Evolutionary conservation across 2,329 filamentous ascomycete species (phyloP), one percentile per base, ranked within the genome.

Genomic region (Claviceps citrina): DNA sequence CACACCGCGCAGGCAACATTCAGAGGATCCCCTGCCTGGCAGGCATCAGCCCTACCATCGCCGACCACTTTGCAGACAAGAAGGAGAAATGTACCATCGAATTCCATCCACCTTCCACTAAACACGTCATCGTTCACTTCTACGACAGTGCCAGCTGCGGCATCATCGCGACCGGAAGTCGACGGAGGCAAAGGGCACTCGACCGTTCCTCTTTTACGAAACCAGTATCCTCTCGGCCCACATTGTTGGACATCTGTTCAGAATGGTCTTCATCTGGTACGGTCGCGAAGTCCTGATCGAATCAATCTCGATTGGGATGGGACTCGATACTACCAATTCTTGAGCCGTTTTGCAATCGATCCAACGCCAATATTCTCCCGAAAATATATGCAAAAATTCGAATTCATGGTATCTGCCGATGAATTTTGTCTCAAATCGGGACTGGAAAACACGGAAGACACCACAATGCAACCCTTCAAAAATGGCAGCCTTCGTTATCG

Each of bases 401-500:
- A 51, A 3, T 78, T 83, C 44, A 43, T 48, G 0, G 42, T 79
- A 10, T 42, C 62, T 3, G 44, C 53, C 4, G 54, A 58, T 2
- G 53, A 63, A 6, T 39, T 2, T 46, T 62, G 16, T 45, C 40
- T 5, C 54, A 46, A 5, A 49, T 76, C 6, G 55, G 64, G 4
- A 49, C 45, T 30, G n/a, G 13, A 36, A 32, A 3, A 12, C 7
- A 15, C 15, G 2, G 26, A 26, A 19, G 26, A 32, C 12, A 19
- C 13, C 20, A 5, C 7, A 9, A 5, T 13, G 4, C 43, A 44
- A 24, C 19, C 15, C 20, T 42, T 32, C 30, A 18, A 15, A 16
- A 27, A 39, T 20, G 36, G 36, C 4, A 75, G 71, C 37, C 57
- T 71, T 5, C 69, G 75, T 27, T 78, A 79, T 51, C 80, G 85